phyloP scores from a whole-genome alignment of 768 basidiomycete species.

The Amanita polypyramis region DNA sequence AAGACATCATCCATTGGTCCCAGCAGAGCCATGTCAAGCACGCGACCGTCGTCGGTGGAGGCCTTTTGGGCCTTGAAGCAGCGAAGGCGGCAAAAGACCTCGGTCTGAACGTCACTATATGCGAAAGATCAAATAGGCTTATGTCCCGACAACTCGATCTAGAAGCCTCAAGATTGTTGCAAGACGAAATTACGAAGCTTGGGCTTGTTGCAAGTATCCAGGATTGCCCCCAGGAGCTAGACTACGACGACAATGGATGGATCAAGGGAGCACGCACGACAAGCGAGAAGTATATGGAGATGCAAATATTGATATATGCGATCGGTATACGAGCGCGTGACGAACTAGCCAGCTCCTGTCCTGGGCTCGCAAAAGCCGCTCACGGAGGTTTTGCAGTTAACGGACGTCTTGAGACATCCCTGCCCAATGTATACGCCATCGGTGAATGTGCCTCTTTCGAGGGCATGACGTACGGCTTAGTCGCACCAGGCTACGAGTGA shows the following conservation, averaged over 20 bases:
- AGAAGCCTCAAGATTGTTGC: constrained; percentile 17
- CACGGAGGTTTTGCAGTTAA: constrained; percentile 51
- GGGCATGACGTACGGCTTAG: constrained; percentile 60
- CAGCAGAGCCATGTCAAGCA: constrained; percentile 31
- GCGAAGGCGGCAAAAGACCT: constrained; percentile 65
- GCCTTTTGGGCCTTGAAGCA: constrained; percentile 63
- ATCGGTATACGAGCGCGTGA: constrained; percentile 66
- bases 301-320: constrained; percentile 53
- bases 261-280: constrained; percentile 41
- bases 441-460: constrained; percentile 70
- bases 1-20: constrained; percentile 51
- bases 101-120: constrained; percentile 17
- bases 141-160: constrained; percentile 19
- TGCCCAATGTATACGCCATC: constrained; percentile 55
- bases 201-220: constrained; percentile 8
- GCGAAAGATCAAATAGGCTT: constrained; percentile 13
- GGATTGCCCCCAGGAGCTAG: not conserved
- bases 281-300: constrained; percentile 33
- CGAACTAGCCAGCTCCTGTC: constrained; percentile 39
- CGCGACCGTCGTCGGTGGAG: constrained; percentile 58
- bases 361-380: constrained; percentile 38
- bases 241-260: constrained; percentile 13
- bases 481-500: constrained; percentile 50
- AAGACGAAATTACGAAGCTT: constrained; percentile 13
- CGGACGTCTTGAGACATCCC: constrained; percentile 46